These are phyloP conservation scores for Echinochloa phyllopogon DNA, from an alignment of 176 grass and related monocot species.

Conservation along the genomic window DNA sequence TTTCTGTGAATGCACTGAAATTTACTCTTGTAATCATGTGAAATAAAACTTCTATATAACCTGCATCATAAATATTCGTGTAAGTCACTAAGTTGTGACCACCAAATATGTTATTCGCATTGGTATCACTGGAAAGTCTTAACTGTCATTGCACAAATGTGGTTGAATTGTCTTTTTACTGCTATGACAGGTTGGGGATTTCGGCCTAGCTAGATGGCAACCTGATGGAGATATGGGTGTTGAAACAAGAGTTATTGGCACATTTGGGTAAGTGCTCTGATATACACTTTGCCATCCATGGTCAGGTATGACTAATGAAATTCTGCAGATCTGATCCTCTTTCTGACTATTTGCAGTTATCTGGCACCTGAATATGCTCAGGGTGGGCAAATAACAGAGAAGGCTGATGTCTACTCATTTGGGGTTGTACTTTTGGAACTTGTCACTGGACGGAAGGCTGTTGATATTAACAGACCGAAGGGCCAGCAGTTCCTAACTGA, in stretches of 20 bases:
- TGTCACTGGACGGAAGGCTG: conserved; percentile 88
- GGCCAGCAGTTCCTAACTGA: conserved; percentile 97
- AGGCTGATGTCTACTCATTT: conserved; percentile 96
- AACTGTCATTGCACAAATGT: background rate
- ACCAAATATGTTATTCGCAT: background rate
- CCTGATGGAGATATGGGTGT: conserved; percentile 93
- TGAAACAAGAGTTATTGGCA: conserved; percentile 94
- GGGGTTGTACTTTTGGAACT: conserved; percentile 91
- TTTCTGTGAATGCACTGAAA: background rate
- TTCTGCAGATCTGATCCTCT: background rate
- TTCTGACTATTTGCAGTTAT: conserved; percentile 51
- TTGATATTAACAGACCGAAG: conserved; percentile 95
- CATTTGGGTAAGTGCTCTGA: conserved; percentile 64
- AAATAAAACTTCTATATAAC: background rate
- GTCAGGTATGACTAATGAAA: background rate
- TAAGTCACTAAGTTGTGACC: background rate
- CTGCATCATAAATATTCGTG: background rate
- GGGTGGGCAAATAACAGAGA: conserved; percentile 95
- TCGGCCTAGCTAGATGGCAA: conserved; percentile 94
- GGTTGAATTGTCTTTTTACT: background rate
- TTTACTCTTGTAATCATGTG: background rate
- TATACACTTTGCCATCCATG: background rate
- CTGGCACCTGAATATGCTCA: conserved; percentile 89
- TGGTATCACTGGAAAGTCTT: background rate
- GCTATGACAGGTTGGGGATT: conserved; percentile 77